These are phyloP conservation scores for Laetiporus sulphureus DNA, from an alignment of 1,284 basidiomycete species.

Conservation along the genomic window DNA sequence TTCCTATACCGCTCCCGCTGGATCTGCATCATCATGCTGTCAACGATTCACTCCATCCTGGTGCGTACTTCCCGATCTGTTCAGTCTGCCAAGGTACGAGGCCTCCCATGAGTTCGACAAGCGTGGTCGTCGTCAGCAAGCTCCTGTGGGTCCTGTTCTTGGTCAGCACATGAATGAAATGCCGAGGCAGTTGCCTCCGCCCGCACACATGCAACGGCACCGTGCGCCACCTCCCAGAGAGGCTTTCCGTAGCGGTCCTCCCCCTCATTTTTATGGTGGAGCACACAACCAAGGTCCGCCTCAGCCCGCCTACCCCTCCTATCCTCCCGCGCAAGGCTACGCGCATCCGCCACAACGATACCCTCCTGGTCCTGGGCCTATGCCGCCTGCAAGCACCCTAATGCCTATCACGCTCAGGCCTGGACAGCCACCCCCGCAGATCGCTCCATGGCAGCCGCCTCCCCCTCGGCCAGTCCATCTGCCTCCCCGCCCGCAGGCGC, in stretches of 20 bases:
- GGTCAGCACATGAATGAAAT: constrained; percentile 16
- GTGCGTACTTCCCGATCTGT: background rate
- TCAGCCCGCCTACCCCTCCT: constrained; percentile 1
- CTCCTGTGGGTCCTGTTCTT: constrained; percentile 18
- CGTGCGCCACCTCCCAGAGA: constrained; percentile 24
- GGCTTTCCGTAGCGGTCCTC: constrained; percentile 22
- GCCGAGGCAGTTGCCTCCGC: constrained; percentile 16
- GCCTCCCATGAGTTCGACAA: constrained; percentile 84
- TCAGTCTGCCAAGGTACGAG: constrained; percentile 69
- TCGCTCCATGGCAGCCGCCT: constrained; percentile 1
- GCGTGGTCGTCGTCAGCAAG: constrained; percentile 51
- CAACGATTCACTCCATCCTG: background rate
- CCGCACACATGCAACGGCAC: constrained; percentile 12
- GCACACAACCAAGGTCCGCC: constrained; percentile 2
- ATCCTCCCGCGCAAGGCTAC: constrained; percentile 3
- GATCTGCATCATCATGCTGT: no score
- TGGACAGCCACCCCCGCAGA: constrained; percentile 14
- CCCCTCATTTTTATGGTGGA: constrained; percentile 6
- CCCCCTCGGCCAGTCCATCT: constrained; percentile 7
- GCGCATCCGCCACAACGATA: background rate
- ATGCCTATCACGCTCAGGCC: constrained; percentile 12
- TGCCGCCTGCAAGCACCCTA: constrained; percentile 9
- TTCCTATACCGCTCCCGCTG: no score
- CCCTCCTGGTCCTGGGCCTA: background rate
- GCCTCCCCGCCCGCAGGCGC: background rate